Conservation (phyloP, 2,329 filamentous ascomycete species). For the Fusarium citri region DNA sequence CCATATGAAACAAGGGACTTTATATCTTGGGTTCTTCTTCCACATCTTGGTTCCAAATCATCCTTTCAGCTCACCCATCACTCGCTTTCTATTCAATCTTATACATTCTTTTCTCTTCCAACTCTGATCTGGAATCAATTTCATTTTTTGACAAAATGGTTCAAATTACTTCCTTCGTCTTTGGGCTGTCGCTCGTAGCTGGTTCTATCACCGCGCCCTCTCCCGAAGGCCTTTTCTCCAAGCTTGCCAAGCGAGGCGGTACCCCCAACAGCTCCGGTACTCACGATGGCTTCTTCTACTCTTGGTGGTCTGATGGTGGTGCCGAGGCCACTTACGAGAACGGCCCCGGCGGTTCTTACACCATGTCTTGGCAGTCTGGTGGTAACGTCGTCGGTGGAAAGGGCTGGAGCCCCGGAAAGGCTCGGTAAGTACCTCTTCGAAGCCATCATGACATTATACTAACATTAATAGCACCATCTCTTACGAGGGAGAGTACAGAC, state of each 20-base stretch:
- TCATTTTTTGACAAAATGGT: constrained; percentile 37
- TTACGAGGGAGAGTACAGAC: constrained; percentile 49
- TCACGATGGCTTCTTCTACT: constrained; percentile 59
- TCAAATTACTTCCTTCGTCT: constrained; percentile 43
- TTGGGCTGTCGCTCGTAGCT: constrained; percentile 43
- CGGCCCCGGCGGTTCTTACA: constrained; percentile 57
- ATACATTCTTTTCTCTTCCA: constrained; percentile 29
- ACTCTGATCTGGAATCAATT: constrained; percentile 3
- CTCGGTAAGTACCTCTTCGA: constrained; percentile 52
- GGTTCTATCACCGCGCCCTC: constrained; percentile 34
- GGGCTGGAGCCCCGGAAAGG: constrained; percentile 40
- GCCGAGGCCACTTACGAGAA: constrained; percentile 60
- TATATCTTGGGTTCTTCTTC: constrained; percentile 4
- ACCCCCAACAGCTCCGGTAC: constrained; percentile 53
- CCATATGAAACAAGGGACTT: constrained; percentile 16
- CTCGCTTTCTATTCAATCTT: constrained; percentile 19
- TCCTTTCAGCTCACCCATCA: constrained; percentile 16
- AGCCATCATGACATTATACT: neutral
- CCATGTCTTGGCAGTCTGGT: constrained; percentile 55
- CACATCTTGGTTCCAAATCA: neutral
- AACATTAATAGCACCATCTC: constrained; percentile 32
- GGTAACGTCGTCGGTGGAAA: constrained; percentile 47
- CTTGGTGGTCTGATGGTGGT: constrained; percentile 61
- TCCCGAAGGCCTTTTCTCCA: constrained; percentile 42
- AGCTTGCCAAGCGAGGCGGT: constrained; percentile 42